Conservation (phyloP, 2,329 filamentous ascomycete genomes). For the Pseudogymnoascus sp. region DNA sequence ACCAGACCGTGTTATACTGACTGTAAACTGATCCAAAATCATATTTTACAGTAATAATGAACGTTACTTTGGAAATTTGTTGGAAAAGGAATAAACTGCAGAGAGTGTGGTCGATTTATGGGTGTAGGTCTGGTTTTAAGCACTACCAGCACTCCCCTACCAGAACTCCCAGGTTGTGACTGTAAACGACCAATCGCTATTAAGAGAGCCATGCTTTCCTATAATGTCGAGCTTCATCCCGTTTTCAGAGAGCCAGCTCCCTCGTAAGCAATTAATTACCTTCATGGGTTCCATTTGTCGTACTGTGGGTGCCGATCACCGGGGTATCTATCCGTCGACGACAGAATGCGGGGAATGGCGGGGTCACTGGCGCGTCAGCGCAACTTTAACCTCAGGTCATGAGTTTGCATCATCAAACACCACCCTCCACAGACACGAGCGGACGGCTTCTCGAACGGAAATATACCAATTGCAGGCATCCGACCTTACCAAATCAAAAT, state of each 20-base stretch:
- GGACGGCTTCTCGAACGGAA: neutral
- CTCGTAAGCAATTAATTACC: neutral
- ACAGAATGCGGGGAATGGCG: slow-evolving; percentile 7
- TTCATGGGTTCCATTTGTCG: neutral
- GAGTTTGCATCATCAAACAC: neutral
- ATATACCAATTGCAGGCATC: neutral
- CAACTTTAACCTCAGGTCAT: neutral
- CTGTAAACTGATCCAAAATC: neutral
- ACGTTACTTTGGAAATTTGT: neutral
- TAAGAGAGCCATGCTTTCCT: neutral
- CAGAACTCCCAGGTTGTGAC: neutral
- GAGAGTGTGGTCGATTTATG: neutral
- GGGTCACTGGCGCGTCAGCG: neutral
- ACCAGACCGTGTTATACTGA: neutral
- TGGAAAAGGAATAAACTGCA: neutral
- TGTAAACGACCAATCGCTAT: neutral
- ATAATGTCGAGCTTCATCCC: neutral
- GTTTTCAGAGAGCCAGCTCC: neutral
- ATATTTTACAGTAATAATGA: slow-evolving; percentile 1
- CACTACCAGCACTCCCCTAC: neutral
- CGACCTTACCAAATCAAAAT: neutral
- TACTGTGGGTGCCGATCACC: neutral
- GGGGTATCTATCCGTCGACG: neutral
- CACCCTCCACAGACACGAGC: neutral
- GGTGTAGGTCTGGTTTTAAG: neutral